Evolutionary conservation across 2,329 filamentous ascomycete species (phyloP), one percentile per base, ranked within the genome.

Genomic region (Ilyonectria mors-panacis): DNA sequence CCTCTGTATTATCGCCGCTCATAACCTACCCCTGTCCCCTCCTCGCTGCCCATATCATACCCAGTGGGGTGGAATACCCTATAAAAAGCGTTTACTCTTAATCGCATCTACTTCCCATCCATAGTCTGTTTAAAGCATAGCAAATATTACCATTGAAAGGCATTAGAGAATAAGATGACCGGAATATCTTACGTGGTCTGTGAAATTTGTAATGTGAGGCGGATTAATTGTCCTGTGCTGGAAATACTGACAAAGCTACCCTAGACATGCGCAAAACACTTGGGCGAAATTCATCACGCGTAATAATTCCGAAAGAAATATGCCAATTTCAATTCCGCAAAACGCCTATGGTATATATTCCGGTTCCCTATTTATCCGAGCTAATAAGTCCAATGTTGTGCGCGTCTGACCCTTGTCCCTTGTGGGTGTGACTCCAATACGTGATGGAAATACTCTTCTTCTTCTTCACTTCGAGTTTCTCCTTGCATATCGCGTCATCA

Each of bases 371-470:
- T 42, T 42, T n/a, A 42, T 42, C 17, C 39, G 39, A n/a, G 39
- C 39, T 42, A n/a, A 42, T 42, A n/a, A 42, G 39, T n/a, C n/a
- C 39, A 42, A 42, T 42, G 15, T 42, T 42, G 17, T 42, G 39
- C 39, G 17, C 7, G 15, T 42, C 8, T 17, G 39, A 42, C n/a
- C 63, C 63, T 30, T 47, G 48, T 4, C 64, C 64, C 23, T 53
- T 48, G 33, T 75, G 73, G 6, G 73, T 75, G 42, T 77, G 73
- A 50, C 75, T 77, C 75, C 75, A 76, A 50, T 76, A 77, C 8
- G 74, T 76, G 17, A 77, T 71, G 6, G 68, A 64, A 12, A 76
- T 70, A 30, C 75, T 77, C 12, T 68, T 69, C 30, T 70, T 72
- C 26, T 65, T 50, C 13, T 71, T 37, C 8, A 70, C 65, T 10